Percentiles rank a stretch among this genome's conserved stretches.
Conservation (phyloP, 805 yeast species). For the Lachancea dasiensis region DNA sequence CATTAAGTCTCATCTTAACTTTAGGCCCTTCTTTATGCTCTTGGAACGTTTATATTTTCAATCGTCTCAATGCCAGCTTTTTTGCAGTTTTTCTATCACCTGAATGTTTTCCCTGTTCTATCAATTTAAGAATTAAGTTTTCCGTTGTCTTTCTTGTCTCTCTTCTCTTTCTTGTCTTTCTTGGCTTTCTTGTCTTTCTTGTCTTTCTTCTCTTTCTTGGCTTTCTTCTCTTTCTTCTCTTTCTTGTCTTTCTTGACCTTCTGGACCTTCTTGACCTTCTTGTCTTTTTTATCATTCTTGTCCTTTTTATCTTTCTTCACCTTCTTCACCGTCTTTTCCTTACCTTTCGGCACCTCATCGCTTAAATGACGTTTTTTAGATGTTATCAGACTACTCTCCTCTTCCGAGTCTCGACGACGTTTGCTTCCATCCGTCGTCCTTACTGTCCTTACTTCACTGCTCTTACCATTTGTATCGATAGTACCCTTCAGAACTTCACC, state of each 20-base stretch:
- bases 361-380: conserved; percentile 1
- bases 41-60: too few relatives aligned
- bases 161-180: conserved; percentile 1
- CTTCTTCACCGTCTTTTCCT: conserved; percentile 12
- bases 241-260: conserved; percentile 20
- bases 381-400: neutral
- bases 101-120: too few relatives aligned
- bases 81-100: too few relatives aligned
- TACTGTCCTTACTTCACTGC: conserved; percentile 7
- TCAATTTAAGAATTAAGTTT: too few relatives aligned
- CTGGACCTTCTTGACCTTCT: conserved; percentile 16
- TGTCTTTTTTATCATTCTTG: conserved; percentile 10
- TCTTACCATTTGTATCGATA: conserved; percentile 37
- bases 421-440: conserved; percentile 4
- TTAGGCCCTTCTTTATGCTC: too few relatives aligned
- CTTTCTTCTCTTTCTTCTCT: conserved; percentile 21
- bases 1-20: too few relatives aligned
- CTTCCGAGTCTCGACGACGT: conserved; percentile 7
- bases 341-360: too few relatives aligned
- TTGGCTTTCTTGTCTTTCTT: neutral
- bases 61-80: too few relatives aligned
- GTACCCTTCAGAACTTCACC: conserved; percentile 87
- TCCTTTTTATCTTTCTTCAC: conserved; percentile 17
- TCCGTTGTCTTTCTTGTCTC: neutral
- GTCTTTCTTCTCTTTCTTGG: neutral